Conservation (phyloP, 768 basidiomycete genomes). For the Lentinula lateritia region DNA sequence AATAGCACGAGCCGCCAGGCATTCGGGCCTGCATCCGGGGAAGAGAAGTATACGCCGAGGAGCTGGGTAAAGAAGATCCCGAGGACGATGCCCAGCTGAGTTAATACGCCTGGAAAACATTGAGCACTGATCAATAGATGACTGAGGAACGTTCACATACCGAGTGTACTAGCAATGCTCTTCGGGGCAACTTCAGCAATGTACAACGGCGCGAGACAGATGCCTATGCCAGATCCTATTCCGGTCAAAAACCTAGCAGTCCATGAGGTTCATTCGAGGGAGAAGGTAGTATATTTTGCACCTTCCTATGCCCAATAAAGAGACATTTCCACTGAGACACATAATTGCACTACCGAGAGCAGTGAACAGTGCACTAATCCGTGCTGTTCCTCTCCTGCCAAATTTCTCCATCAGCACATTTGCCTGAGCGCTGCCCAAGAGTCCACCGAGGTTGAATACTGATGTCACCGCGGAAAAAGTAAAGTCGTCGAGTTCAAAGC, state of each 20-base stretch:
- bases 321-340: constrained; percentile 52
- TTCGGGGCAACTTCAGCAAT: constrained; percentile 82
- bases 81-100: constrained; percentile 77
- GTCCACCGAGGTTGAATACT: constrained; percentile 83
- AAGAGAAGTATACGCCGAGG: constrained; percentile 66
- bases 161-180: constrained; percentile 68
- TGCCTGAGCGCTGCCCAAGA: constrained; percentile 68
- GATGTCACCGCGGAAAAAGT: constrained; percentile 82
- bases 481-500: constrained; percentile 69
- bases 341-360: constrained; percentile 61
- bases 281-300: constrained; percentile 13
- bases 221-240: constrained; percentile 9
- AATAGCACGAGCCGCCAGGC: constrained; percentile 70
- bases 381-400: constrained; percentile 67
- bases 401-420: constrained; percentile 63
- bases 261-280: background rate
- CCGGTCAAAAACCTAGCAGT: constrained; percentile 4
- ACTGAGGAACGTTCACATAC: constrained; percentile 27
- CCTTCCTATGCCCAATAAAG: constrained; percentile 62
- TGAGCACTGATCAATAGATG: background rate
- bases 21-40: constrained; percentile 61
- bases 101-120: constrained; percentile 56
- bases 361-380: constrained; percentile 50
- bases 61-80: constrained; percentile 85
- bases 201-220: constrained; percentile 59